Evolutionary conservation across 805 yeast species (phyloP), one percentile per base, ranked within the genome.

Genomic region (Kluyveromyces starmeri): DNA sequence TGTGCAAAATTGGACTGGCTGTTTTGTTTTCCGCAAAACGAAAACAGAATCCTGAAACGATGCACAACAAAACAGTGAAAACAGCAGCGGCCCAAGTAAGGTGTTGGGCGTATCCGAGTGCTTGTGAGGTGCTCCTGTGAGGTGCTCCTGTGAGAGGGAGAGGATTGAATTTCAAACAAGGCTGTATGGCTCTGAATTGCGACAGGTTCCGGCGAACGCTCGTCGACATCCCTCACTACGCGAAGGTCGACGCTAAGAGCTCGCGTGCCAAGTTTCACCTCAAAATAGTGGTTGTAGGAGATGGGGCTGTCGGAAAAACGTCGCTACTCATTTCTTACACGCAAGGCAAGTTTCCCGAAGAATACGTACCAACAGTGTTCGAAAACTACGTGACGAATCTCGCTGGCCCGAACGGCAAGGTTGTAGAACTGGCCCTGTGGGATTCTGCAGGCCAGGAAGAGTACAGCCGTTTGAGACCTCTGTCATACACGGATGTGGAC

Each of bases 361-460:
- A 68, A 7, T 81, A 85, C 51, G 81, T 82, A 5, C 95, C 95
- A 1, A 83, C 92, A 0, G 78, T 84, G 19, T 83, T 84, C 59
- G 94, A 83, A 44, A 83, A 81, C 55, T 81, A 81, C 52, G 74
- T 75, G 9, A 71, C 81, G 7, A 68, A 67, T 25, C 72, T 79
- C 2, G 55, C 51, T 23, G 63, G 68, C 2, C 62, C 70, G 0
- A 70, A 71, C 5, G 61, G 64, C 18, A 70, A 73, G 47, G 44
- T 57, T n/a, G 66, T 80, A 14, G 86, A 79, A 49, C 58, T 84
- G 44, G 83, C 84, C 1, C 57, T 83, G 20, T 83, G 94, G 94
- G 95, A 84, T 53, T 83, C 94, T 1, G 94, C 94, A 0, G 92
- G 94, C 3, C 92, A 83, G 58, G 94, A 83, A 57, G 92, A 82